phyloP scores from a whole-genome alignment of 768 basidiomycete genomes.

The Leccinum sublutescens region DNA sequence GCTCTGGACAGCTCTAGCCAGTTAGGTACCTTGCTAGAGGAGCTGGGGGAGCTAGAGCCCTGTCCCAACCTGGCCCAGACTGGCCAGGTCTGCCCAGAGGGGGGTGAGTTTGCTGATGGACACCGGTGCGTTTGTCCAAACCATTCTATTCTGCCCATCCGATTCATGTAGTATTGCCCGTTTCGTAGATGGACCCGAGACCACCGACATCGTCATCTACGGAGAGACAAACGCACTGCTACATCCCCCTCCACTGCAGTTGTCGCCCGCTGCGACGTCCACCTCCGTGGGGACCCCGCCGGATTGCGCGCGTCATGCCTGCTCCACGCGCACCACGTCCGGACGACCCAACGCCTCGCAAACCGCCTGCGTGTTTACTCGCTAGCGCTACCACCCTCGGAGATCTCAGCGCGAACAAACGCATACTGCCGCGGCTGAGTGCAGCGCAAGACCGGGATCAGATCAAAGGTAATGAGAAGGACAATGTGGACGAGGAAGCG shows the following conservation, averaged over 20 bases:
- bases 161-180: background rate
- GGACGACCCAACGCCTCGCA: conserved; percentile 77
- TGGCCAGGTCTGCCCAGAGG: no score
- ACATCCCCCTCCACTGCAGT: conserved; percentile 7
- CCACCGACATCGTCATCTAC: conserved; percentile 62
- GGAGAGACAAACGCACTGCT: conserved; percentile 34
- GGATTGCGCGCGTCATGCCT: conserved; percentile 58
- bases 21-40: no score
- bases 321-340: conserved; percentile 53
- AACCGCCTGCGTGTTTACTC: conserved; percentile 46
- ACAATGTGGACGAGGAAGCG: conserved; percentile 29
- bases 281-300: conserved; percentile 22
- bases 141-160: background rate
- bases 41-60: no score
- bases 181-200: conserved; percentile 49
- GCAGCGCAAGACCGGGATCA: conserved; percentile 1
- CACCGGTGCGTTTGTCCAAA: conserved; percentile 40
- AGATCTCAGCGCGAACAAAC: conserved; percentile 21
- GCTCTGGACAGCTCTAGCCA: no score
- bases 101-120: no score
- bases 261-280: conserved; percentile 18
- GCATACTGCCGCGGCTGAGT: conserved; percentile 17
- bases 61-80: no score
- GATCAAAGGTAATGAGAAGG: no score
- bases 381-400: conserved; percentile 6